Evolutionary conservation across 192 early-diverging fungal genomes (phyloP), one percentile per base, ranked within the genome.

Genomic region (Coemansia sp.): DNA sequence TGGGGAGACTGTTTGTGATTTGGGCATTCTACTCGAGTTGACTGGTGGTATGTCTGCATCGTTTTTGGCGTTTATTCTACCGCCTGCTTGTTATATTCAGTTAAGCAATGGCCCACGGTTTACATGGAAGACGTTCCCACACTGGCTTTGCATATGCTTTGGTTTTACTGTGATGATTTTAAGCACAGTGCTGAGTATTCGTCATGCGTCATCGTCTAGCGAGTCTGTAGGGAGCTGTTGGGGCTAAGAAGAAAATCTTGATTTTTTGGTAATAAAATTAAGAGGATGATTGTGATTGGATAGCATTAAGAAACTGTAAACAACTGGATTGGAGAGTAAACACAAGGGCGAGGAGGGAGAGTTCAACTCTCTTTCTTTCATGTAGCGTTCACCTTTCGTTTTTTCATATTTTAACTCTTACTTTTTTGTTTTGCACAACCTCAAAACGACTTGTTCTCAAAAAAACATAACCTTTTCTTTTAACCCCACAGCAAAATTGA

Each of bases 1-100:
- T 8, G 91, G 93, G 2, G 77, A 94, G 25, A 60, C 84, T 3
- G 92, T 91, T 4, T 90, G 89, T 54, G 86, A 95, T 62, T 68
- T 96, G 48, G 94, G 94, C 4, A 85, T 94, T 57, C 78, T 96
- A 14, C 75, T 96, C 22, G 94, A 96, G 72, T 64, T 96, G 22
- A 95, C 93, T 4, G 93, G 93, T 24, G 92, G 90, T 4, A 84
- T 94, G 78, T 92, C 94, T 1, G 93, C 93, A 0, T 92, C 93
- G 14, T 88, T 90, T 26, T 67, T 95, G 69, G 93, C 94, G 2
- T 96, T 89, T 75, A 93, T 96, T 49, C 57, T 96, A 48, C 94
- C 94, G 14, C 86, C 94, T 0, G 82, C 86, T 0, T 94, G 92
- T 56, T 94, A 88, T 68, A 73, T 94, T 30, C 86, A 87, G 55